Conservation (phyloP, 495 filamentous ascomycete species). For the Aspergillus bridgeri region DNA sequence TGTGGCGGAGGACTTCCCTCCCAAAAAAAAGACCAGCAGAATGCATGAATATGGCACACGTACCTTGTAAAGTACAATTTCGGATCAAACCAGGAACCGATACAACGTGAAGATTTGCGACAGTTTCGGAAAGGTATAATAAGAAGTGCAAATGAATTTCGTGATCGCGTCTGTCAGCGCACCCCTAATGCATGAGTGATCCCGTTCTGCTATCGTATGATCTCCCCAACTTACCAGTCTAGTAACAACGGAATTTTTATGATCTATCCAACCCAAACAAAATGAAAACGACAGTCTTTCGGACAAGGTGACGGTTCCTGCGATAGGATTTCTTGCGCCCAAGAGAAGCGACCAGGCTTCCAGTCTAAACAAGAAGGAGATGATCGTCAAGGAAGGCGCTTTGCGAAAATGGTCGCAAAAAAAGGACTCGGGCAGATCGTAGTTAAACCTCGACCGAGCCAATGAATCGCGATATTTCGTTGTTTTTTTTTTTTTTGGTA, state of each 20-base stretch:
- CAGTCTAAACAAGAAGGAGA: slow-evolving; percentile 15
- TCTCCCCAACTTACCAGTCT: slow-evolving; percentile 25
- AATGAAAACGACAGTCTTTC: slow-evolving; percentile 15
- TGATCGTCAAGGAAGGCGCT: slow-evolving; percentile 11
- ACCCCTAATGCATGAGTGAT: slow-evolving; percentile 7
- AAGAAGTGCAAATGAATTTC: slow-evolving; percentile 19
- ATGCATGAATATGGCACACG: background rate
- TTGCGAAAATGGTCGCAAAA: slow-evolving; percentile 17
- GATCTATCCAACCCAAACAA: slow-evolving; percentile 14
- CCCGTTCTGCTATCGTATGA: slow-evolving; percentile 3
- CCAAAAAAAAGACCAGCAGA: background rate
- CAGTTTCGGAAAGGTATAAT: slow-evolving; percentile 13
- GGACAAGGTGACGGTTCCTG: slow-evolving; percentile 19
- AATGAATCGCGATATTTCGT: slow-evolving; percentile 1
- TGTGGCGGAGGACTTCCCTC: background rate
- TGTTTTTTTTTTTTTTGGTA: slow-evolving; percentile 11
- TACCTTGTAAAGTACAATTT: slow-evolving; percentile 20
- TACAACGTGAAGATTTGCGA: slow-evolving; percentile 13
- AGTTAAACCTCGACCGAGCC: background rate
- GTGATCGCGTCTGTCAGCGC: slow-evolving; percentile 27
- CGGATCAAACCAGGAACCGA: slow-evolving; percentile 12
- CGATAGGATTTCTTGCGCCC: slow-evolving; percentile 11
- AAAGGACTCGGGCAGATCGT: slow-evolving; percentile 1
- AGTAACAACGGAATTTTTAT: slow-evolving; percentile 24
- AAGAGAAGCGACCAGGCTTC: slow-evolving; percentile 37